Evolutionary conservation across 179 eudicot species (phyloP).

Genomic region (Vitellaria paradoxa): DNA sequence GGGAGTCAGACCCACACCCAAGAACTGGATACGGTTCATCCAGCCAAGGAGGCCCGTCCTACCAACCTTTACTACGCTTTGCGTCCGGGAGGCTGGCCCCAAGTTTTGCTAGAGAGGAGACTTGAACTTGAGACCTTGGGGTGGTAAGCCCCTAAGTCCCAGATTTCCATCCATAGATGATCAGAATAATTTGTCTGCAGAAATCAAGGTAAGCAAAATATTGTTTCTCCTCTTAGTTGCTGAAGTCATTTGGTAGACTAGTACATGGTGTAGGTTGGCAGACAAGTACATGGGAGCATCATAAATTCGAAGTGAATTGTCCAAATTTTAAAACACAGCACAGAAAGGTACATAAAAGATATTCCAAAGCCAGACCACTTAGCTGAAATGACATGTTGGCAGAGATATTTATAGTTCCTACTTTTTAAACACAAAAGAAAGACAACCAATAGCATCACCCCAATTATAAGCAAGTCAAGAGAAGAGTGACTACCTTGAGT

Average conservation of each 20-base stretch:
- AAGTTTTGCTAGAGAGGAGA: too few relatives aligned
- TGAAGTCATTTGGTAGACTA: too few relatives aligned
- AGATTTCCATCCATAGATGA: background rate
- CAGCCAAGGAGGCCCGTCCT: too few relatives aligned
- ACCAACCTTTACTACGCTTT: too few relatives aligned
- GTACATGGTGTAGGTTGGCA: too few relatives aligned
- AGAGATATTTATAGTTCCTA: background rate
- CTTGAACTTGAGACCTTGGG: too few relatives aligned
- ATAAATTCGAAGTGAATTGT: constrained; percentile 7
- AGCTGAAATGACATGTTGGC: background rate
- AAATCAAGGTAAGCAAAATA: too few relatives aligned
- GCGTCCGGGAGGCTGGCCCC: too few relatives aligned
- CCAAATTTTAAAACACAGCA: background rate
- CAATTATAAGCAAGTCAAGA: constrained; percentile 1
- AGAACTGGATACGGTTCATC: too few relatives aligned
- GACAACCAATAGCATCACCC: background rate
- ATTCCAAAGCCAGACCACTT: background rate
- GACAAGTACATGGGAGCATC: background rate
- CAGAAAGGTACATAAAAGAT: background rate
- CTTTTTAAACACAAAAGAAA: background rate
- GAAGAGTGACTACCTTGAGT: constrained; percentile 62
- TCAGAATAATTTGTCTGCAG: background rate
- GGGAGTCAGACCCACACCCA: too few relatives aligned
- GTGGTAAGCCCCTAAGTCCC: too few relatives aligned
- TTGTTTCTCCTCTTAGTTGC: too few relatives aligned